These are phyloP conservation scores for Erigeron philadelphicus DNA, from an alignment of 140 eudicot species.

Conservation along the genomic window DNA sequence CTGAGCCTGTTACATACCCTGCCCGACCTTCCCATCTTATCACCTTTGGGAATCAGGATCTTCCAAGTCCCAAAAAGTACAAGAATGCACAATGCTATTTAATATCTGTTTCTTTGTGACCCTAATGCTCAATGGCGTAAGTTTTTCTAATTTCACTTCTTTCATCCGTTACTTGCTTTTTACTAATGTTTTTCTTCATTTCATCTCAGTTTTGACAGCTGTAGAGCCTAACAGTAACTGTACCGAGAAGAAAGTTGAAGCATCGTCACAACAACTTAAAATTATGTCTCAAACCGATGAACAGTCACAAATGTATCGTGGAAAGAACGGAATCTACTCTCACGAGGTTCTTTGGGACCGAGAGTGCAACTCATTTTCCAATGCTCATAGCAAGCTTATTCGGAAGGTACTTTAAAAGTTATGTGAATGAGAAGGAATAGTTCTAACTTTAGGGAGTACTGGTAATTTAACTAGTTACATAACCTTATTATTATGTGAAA, in stretches of 20 bases:
- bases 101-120: background rate
- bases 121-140: background rate
- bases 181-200: background rate
- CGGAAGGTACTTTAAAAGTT: constrained; percentile 50
- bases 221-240: constrained; percentile 36
- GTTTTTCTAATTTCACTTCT: background rate
- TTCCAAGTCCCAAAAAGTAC: background rate
- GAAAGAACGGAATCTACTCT: constrained; percentile 63
- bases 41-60: background rate
- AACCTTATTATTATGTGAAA: background rate
- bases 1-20: too few relatives aligned
- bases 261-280: constrained; percentile 26
- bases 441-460: background rate
- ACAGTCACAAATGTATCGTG: constrained; percentile 39
- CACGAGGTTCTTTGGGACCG: constrained; percentile 82
- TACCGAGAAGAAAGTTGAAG: constrained; percentile 33
- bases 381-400: constrained; percentile 35
- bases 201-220: constrained; percentile 33
- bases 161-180: background rate
- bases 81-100: background rate
- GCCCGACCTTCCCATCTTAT: too few relatives aligned
- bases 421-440: background rate
- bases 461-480: background rate
- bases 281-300: constrained; percentile 29
- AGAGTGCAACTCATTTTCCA: constrained; percentile 38